phyloP scores from a whole-genome alignment of 2,329 filamentous ascomycete species.

The Xylariaceae sp. region DNA sequence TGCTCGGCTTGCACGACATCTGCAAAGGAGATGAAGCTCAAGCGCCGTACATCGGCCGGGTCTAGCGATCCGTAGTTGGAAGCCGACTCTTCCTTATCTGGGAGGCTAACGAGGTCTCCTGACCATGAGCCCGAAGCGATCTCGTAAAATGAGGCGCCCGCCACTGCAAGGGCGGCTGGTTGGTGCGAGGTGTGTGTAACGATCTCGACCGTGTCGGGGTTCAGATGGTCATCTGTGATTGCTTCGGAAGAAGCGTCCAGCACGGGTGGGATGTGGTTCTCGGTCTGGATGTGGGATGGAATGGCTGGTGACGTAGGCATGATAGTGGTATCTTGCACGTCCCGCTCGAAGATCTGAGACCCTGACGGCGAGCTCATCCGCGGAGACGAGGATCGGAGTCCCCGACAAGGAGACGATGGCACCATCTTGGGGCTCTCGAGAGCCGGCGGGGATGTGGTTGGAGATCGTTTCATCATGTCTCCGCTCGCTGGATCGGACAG shows the following conservation, averaged over 20 bases:
- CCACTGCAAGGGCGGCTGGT: slow-evolving; percentile 65
- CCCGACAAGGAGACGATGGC: slow-evolving; percentile 61
- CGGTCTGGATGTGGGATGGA: slow-evolving; percentile 86
- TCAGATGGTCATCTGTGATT: slow-evolving; percentile 79
- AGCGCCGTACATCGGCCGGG: slow-evolving; percentile 68
- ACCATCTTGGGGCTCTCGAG: slow-evolving; percentile 42
- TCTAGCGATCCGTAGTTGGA: slow-evolving; percentile 77
- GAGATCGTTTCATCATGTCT: slow-evolving; percentile 36
- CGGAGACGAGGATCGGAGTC: slow-evolving; percentile 63
- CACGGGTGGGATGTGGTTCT: slow-evolving; percentile 88
- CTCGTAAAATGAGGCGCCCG: slow-evolving; percentile 40
- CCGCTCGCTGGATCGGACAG: slow-evolving; percentile 27
- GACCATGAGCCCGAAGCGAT: slow-evolving; percentile 48
- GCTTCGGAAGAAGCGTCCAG: slow-evolving; percentile 87
- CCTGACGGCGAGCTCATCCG: slow-evolving; percentile 71
- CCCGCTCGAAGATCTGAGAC: slow-evolving; percentile 85
- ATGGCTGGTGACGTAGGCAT: slow-evolving; percentile 76
- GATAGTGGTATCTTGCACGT: slow-evolving; percentile 77
- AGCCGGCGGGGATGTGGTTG: slow-evolving; percentile 40
- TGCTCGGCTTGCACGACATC: slow-evolving; percentile 89
- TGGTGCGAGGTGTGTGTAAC: slow-evolving; percentile 82
- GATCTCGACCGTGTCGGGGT: slow-evolving; percentile 88
- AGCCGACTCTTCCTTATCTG: slow-evolving; percentile 55
- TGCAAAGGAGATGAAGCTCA: slow-evolving; percentile 95
- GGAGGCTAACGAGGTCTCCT: slow-evolving; percentile 53